Percentiles rank a stretch among this genome's conserved stretches.
Conservation (phyloP, 768 basidiomycete genomes). For the Naganishia kalamii region DNA sequence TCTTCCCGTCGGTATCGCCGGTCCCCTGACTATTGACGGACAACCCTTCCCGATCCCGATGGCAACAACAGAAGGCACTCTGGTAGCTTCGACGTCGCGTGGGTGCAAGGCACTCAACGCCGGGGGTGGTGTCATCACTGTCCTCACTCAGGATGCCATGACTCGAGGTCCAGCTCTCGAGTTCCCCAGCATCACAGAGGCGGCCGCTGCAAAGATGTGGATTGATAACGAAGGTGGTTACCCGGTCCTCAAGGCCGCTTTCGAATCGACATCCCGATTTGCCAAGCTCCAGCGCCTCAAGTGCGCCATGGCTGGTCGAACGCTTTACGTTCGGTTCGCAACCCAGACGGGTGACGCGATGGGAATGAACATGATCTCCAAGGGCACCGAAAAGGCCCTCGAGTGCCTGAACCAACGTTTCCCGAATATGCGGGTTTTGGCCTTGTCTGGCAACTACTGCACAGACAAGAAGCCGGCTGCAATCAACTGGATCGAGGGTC, state of each 20-base stretch:
- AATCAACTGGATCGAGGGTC: conserved; percentile 99
- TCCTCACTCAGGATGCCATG: conserved; percentile 88
- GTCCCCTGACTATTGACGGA: conserved; percentile 87
- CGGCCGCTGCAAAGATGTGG: conserved; percentile 81
- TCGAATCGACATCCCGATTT: conserved; percentile 91
- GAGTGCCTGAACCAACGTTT: conserved; percentile 64
- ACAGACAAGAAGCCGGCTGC: conserved; percentile 99
- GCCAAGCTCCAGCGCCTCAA: conserved; percentile 79
- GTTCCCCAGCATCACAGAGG: conserved; percentile 72
- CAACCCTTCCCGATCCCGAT: conserved; percentile 82
- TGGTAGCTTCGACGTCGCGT: conserved; percentile 93
- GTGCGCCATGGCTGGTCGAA: conserved; percentile 84
- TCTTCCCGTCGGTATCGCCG: conserved; percentile 90
- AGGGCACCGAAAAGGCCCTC: conserved; percentile 92
- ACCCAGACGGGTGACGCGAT: conserved; percentile 96
- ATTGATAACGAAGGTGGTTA: conserved; percentile 77
- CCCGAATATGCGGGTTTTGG: conserved; percentile 84
- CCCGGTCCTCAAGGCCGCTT: conserved; percentile 67
- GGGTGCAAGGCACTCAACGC: conserved; percentile 97
- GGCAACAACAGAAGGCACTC: conserved; percentile 99
- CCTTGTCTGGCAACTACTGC: conserved; percentile 95
- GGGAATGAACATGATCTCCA: conserved; percentile 99
- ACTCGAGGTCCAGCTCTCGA: conserved; percentile 98
- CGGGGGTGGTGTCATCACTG: conserved; percentile 89
- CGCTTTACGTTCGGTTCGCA: conserved; percentile 85